phyloP scores from a whole-genome alignment of 129 eudicot species.

The Oenanthe sinensis region DNA sequence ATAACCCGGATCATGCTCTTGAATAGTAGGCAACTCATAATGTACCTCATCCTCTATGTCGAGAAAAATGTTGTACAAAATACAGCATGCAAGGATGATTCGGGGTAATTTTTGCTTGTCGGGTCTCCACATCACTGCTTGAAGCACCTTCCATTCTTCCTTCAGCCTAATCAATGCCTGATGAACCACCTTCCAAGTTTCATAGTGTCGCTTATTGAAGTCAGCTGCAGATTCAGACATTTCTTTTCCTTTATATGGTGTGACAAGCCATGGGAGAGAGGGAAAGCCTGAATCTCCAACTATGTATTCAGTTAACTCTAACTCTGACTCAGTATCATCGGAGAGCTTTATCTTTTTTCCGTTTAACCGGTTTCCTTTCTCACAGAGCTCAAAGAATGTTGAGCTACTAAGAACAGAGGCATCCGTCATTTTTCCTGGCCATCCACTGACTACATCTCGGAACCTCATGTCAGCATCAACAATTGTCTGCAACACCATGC shows the following conservation, averaged over 20 bases:
- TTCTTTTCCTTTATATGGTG: slow-evolving; percentile 60
- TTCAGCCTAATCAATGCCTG: slow-evolving; percentile 64
- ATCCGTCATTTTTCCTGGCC: slow-evolving; percentile 81
- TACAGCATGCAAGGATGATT: slow-evolving; percentile 61
- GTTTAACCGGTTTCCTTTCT: slow-evolving; percentile 54
- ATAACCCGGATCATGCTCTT: slow-evolving; percentile 55
- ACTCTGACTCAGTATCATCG: too few species aligned
- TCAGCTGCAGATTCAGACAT: slow-evolving; percentile 39
- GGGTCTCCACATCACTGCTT: slow-evolving; percentile 88
- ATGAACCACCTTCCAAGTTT: slow-evolving; percentile 57
- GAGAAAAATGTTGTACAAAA: slow-evolving; percentile 65
- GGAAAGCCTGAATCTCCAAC: slow-evolving; percentile 72
- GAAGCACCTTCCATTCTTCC: slow-evolving; percentile 73
- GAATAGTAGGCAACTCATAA: slow-evolving; percentile 38
- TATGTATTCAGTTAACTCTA: slow-evolving; percentile 51
- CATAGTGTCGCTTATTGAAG: slow-evolving; percentile 58
- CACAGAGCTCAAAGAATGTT: slow-evolving; percentile 35
- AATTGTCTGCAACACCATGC: slow-evolving; percentile 76
- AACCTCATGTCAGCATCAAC: slow-evolving; percentile 80
- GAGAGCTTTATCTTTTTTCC: slow-evolving; percentile 38
- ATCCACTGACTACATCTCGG: slow-evolving; percentile 70
- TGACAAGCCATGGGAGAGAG: slow-evolving; percentile 71
- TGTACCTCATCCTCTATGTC: slow-evolving; percentile 64
- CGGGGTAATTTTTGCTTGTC: slow-evolving; percentile 75
- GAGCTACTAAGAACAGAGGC: slow-evolving; percentile 49